Evolutionary conservation across 2,329 filamentous ascomycete genomes (phyloP).

Genomic region (Xylariaceae sp.): DNA sequence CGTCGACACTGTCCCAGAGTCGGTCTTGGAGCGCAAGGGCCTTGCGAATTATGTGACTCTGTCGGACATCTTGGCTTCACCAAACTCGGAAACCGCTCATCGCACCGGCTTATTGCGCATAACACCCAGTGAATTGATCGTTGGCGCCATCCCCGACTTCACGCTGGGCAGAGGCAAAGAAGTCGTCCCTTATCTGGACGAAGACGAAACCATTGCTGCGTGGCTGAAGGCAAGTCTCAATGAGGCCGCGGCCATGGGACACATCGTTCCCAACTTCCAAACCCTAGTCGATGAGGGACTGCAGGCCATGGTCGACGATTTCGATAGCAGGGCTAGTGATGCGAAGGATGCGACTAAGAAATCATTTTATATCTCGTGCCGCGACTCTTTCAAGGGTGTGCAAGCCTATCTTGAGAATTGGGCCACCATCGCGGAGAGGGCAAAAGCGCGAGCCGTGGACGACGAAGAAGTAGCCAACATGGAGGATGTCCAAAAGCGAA

Average conservation of each 20-base stretch:
- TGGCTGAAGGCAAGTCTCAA: slow-evolving; percentile 14
- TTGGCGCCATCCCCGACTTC: slow-evolving; percentile 16
- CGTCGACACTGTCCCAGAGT: slow-evolving; percentile 4
- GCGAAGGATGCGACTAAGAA: slow-evolving; percentile 2
- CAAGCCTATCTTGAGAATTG: slow-evolving; percentile 13
- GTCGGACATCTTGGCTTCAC: slow-evolving; percentile 11
- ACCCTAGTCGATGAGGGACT: slow-evolving; percentile 12
- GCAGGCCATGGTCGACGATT: slow-evolving; percentile 6
- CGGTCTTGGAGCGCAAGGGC: slow-evolving; percentile 14
- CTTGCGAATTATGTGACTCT: slow-evolving; percentile 13
- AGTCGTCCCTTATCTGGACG: slow-evolving; percentile 11
- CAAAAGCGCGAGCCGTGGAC: neutral
- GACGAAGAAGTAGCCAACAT: slow-evolving; percentile 8
- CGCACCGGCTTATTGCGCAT: slow-evolving; percentile 12
- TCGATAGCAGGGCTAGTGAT: slow-evolving; percentile 2
- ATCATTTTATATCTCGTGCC: slow-evolving; percentile 11
- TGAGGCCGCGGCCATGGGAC: slow-evolving; percentile 12
- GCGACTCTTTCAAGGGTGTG: slow-evolving; percentile 12
- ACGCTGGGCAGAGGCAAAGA: slow-evolving; percentile 16
- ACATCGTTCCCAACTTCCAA: slow-evolving; percentile 16
- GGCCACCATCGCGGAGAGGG: slow-evolving; percentile 9
- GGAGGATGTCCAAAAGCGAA: slow-evolving; percentile 8
- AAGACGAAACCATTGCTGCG: slow-evolving; percentile 13
- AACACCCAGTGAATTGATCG: slow-evolving; percentile 10
- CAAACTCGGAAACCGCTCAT: slow-evolving; percentile 6